A percentile compares a stretch with the other conserved stretches of the same genome.
Evolutionary conservation across 176 grass and related monocot species (phyloP).

Genomic region (Avena eriantha): DNA sequence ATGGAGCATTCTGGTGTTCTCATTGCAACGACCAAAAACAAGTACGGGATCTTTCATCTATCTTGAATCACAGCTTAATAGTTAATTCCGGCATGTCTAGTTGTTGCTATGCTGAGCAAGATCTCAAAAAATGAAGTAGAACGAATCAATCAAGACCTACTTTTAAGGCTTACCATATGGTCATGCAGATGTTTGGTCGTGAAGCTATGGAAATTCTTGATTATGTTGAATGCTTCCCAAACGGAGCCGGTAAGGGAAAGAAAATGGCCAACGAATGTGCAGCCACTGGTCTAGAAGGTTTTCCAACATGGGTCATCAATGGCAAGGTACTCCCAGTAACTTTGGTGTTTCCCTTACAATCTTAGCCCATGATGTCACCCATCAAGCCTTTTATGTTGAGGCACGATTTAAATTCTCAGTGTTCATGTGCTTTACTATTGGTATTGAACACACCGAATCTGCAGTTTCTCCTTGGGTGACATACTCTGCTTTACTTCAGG

Average conservation of each 20-base stretch:
- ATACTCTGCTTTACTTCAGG: not conserved
- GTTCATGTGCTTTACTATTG: not conserved
- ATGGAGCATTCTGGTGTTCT: conserved; percentile 99
- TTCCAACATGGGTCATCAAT: conserved; percentile 92
- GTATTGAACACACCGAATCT: not conserved
- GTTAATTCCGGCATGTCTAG: not conserved
- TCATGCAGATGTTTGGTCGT: conserved; percentile 83
- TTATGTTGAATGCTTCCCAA: conserved; percentile 94
- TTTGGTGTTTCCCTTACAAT: conserved; percentile 11
- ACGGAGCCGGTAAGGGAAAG: conserved; percentile 96
- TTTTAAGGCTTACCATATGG: conserved; percentile 32
- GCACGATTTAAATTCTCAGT: not conserved
- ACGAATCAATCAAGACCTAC: not conserved
- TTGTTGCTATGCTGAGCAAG: not conserved
- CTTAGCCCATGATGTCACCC: not conserved
- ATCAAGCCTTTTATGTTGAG: not conserved
- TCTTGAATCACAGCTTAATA: not conserved
- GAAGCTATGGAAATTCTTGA: conserved; percentile 82
- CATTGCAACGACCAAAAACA: conserved; percentile 98
- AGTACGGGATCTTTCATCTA: conserved; percentile 47
- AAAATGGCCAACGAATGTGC: conserved; percentile 74
- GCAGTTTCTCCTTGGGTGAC: not conserved
- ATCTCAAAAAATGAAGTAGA: conserved; percentile 17
- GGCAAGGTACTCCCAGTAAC: conserved; percentile 57
- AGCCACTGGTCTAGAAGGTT: conserved; percentile 73